Evolutionary conservation across 495 filamentous ascomycete genomes (phyloP), one percentile per base, ranked within the genome.

Genomic region (Tetracladium setigerum): DNA sequence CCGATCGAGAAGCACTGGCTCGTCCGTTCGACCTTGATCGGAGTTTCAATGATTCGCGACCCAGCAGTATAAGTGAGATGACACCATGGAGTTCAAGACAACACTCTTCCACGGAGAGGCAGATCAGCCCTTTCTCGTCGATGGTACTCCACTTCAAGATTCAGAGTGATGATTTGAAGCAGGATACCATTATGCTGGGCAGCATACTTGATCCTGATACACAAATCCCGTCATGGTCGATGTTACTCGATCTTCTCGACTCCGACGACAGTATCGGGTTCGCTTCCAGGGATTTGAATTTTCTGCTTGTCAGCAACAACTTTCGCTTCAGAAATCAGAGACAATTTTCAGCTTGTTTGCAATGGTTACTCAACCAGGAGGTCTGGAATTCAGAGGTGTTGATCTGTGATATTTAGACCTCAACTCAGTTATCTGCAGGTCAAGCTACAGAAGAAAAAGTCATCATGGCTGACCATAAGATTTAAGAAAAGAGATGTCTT

Each of bases 331-430:
- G 42, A 14, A 52, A 52, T 40, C 42, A 52, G 42, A 42, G 42
- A 36, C 49, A 52, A 38, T 33, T 52, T 18, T 15, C 33, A 24
- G 44, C 49, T 39, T 52, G 49, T 41, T 33, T 52, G 30, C 41
- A 52, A 35, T 41, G 46, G 32, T 18, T 52, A 32, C 34, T 33
- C 2, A 52, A 52, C 22, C 31, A 35, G 15, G 49, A 22, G 11
- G 33, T 40, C 8, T 34, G 39, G 35, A 52, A 52, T 38, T 36
- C 44, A 24, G 44, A 46, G 16, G 44, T 46, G 18, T 12, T 46
- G 44, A 31, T 46, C 24, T 44, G 38, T 18, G 38, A 40, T 40
- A 11, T 27, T 27, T 27, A 27, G 22, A 27, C 3, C 22, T 27
- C 22, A 27, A 7, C 22, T 27, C 22, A 27, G 22, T 27, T 27